These are phyloP conservation scores for Phytopythium aichiense DNA, from an alignment of 352 stramenopile species.

Conservation along the genomic window DNA sequence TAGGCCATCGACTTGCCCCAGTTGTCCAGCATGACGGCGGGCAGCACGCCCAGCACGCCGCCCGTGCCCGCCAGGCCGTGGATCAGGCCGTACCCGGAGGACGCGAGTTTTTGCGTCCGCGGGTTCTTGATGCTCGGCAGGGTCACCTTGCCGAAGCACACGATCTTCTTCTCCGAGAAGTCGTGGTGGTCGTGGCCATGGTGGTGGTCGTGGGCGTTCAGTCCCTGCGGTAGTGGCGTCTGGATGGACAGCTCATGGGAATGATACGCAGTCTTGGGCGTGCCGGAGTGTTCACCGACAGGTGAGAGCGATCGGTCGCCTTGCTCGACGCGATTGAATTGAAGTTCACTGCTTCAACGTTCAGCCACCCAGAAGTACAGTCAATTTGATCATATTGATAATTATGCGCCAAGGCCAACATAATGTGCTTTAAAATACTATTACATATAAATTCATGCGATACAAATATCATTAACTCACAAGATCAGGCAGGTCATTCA, in stretches of 20 bases:
- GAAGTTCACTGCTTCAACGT: too few species aligned
- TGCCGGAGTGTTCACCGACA: not conserved
- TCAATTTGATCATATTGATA: too few species aligned
- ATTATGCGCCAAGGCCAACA: too few species aligned
- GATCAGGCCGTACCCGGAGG: conserved; percentile 63
- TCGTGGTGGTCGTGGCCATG: conserved; percentile 11
- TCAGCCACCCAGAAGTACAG: too few species aligned
- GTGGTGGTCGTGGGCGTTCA: conserved; percentile 11
- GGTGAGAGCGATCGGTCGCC: conserved; percentile 1
- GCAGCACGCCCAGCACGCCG: conserved; percentile 68
- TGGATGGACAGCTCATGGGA: not conserved
- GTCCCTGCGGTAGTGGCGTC: conserved; percentile 11
- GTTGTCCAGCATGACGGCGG: conserved; percentile 71
- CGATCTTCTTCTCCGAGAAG: conserved; percentile 14
- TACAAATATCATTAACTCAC: too few species aligned
- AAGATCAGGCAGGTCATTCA: too few species aligned
- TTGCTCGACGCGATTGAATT: conserved; percentile 1
- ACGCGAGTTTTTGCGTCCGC: conserved; percentile 42
- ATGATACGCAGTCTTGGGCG: conserved; percentile 7
- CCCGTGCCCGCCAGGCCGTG: conserved; percentile 68
- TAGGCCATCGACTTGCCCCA: conserved; percentile 61
- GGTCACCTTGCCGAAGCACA: conserved; percentile 33
- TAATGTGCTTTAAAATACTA: too few species aligned
- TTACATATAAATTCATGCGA: too few species aligned
- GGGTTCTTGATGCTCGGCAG: conserved; percentile 44